Evolutionary conservation across 148 eudicot species (phyloP).

Genomic region (Talinum fruticosum): DNA sequence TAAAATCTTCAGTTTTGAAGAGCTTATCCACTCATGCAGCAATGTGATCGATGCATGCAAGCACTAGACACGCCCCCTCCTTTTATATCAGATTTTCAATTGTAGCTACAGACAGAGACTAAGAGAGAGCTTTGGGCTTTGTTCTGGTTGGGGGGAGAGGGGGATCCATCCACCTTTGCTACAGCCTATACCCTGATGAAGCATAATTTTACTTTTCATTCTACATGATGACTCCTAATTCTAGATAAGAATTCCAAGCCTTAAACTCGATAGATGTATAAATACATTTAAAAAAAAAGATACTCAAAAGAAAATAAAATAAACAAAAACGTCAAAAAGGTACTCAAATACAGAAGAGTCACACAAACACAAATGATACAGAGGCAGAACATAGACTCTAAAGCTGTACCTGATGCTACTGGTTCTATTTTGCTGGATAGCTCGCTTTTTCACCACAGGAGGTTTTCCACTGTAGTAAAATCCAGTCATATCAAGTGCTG

Average conservation of each 20-base stretch:
- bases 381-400: background rate
- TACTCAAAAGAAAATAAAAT: background rate
- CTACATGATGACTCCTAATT: background rate
- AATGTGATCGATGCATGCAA: no score
- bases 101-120: no score
- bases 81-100: no score
- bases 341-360: background rate
- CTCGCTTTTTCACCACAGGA: conserved; percentile 51
- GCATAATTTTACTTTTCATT: background rate
- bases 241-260: background rate
- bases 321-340: background rate
- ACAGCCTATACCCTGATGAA: background rate
- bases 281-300: background rate
- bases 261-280: background rate
- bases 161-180: no score
- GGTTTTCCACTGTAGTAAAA: conserved; percentile 92
- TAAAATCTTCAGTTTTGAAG: no score
- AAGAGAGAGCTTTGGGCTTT: no score
- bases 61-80: no score
- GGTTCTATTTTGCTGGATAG: conserved; percentile 57
- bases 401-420: conserved; percentile 57
- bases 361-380: background rate
- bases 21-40: no score
- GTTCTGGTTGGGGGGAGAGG: no score
- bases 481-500: conserved; percentile 93